phyloP scores from a whole-genome alignment of 495 filamentous ascomycete genomes.

The Penicillium argentinense region DNA sequence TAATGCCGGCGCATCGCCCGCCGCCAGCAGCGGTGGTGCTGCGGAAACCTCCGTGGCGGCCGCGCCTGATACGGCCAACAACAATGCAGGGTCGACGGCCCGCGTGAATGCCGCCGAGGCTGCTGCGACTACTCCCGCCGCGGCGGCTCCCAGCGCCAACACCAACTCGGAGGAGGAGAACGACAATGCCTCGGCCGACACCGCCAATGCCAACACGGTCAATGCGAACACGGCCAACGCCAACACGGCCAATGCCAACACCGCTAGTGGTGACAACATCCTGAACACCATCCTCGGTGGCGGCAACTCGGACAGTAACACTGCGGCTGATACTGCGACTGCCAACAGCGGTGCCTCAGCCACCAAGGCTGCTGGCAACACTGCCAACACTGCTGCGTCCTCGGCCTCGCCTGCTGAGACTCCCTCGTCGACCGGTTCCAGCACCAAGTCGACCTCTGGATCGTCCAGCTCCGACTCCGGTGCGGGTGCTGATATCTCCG shows the following conservation, averaged over 20 bases:
- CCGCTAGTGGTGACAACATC: conserved; percentile 4
- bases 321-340: neutral
- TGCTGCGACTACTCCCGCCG: conserved; percentile 3
- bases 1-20: conserved; percentile 22
- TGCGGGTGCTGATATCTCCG: conserved; percentile 4
- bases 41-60: conserved; percentile 5
- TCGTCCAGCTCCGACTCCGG: neutral
- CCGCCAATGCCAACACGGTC: conserved; percentile 3
- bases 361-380: neutral
- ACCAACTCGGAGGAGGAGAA: neutral
- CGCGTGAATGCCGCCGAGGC: neutral
- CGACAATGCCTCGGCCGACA: neutral
- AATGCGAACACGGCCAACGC: conserved; percentile 13
- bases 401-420: conserved; percentile 7
- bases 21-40: conserved; percentile 9
- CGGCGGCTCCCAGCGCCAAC: neutral
- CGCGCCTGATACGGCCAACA: conserved; percentile 1
- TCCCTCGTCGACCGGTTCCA: conserved; percentile 1
- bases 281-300: neutral
- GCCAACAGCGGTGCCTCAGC: neutral
- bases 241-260: conserved; percentile 10
- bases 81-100: conserved; percentile 6
- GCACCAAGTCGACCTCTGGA: conserved; percentile 6
- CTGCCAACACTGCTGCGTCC: neutral
- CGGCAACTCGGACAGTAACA: conserved; percentile 1